Conservation (phyloP, 108 stramenopile species). For the Pseudonitzschia pungens region DNA sequence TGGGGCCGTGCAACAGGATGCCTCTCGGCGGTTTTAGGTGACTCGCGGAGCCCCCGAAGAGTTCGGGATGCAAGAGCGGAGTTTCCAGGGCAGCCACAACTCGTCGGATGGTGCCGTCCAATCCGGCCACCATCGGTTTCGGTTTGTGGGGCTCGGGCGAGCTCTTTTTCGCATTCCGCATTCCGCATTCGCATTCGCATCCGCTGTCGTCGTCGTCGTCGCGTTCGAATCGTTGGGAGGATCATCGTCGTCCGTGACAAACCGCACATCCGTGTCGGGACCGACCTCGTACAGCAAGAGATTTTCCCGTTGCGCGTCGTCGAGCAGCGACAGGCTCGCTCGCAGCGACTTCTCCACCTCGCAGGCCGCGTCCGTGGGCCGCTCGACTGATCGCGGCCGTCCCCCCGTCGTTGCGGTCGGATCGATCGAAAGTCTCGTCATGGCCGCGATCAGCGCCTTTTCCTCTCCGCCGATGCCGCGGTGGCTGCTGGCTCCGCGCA, state of each 20-base stretch:
- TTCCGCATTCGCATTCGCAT: too few relatives aligned
- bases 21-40: constrained; percentile 67
- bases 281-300: constrained; percentile 19
- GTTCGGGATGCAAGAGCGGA: constrained; percentile 52
- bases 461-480: neutral
- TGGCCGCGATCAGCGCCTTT: neutral
- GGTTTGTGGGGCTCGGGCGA: neutral
- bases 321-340: neutral
- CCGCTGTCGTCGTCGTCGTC: neutral
- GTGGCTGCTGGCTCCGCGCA: neutral
- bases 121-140: constrained; percentile 52
- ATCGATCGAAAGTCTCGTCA: constrained; percentile 15
- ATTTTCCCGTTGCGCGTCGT: constrained; percentile 1
- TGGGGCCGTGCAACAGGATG: constrained; percentile 71
- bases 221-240: neutral
- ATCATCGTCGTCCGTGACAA: neutral
- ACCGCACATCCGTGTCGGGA: constrained; percentile 17
- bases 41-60: constrained; percentile 37
- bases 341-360: constrained; percentile 7
- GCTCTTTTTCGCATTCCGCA: neutral
- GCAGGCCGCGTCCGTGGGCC: neutral
- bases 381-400: neutral
- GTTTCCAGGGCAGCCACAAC: constrained; percentile 52
- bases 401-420: neutral
- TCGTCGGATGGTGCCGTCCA: constrained; percentile 54